Evolutionary conservation across 495 filamentous ascomycete species (phyloP).

Genomic region (Mycothermus thermophilus): DNA sequence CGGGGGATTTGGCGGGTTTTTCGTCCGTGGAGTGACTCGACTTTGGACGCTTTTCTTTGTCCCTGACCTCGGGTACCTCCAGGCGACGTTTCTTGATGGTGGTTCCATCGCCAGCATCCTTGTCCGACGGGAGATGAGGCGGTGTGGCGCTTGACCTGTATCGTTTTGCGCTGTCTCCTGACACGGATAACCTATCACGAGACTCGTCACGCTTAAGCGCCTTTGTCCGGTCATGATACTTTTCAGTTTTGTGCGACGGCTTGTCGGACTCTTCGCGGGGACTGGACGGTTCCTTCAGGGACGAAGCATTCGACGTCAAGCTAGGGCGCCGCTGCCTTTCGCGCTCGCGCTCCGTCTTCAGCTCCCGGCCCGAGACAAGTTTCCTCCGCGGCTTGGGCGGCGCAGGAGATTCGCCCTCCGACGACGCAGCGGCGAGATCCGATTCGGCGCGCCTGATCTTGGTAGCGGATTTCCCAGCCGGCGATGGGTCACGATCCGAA

Average conservation of each 20-base stretch:
- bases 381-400: conserved; percentile 50
- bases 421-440: conserved; percentile 32
- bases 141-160: conserved; percentile 55
- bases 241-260: conserved; percentile 27
- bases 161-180: conserved; percentile 44
- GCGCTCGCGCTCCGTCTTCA: conserved; percentile 34
- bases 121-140: conserved; percentile 41
- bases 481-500: conserved; percentile 41
- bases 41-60: conserved; percentile 28
- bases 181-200: conserved; percentile 34
- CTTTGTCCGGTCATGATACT: conserved; percentile 36
- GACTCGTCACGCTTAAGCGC: conserved; percentile 42
- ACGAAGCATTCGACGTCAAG: conserved; percentile 34
- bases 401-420: conserved; percentile 36
- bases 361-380: conserved; percentile 44
- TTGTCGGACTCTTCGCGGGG: conserved; percentile 31
- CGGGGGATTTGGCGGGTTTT: conserved; percentile 23
- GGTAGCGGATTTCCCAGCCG: conserved; percentile 24
- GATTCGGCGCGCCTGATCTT: conserved; percentile 35
- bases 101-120: conserved; percentile 40
- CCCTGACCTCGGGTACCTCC: conserved; percentile 31
- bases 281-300: conserved; percentile 25
- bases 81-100: conserved; percentile 36
- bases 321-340: conserved; percentile 39
- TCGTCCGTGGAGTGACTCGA: conserved; percentile 26